Base-by-base conservation (phyloP, 345 rosid species). In the Rhodomyrtus tomentosa region DNA sequence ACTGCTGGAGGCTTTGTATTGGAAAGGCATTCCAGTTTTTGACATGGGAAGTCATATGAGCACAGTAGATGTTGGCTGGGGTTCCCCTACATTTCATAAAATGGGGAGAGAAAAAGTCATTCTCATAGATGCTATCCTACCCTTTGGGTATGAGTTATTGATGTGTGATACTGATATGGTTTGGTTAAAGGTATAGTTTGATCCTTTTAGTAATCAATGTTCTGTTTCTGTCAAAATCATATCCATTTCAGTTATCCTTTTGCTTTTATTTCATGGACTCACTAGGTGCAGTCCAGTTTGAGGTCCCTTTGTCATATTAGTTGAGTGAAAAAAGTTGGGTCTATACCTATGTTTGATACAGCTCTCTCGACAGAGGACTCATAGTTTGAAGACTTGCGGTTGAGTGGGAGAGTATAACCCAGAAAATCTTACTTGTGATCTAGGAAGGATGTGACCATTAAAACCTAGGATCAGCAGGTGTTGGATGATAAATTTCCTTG, bases 111-210 rank as follows among this genome's bases (percentile, higher is more conserved):
- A 97, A 87, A 97, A 97, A 91, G 99, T 95, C 51, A 85, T 96
- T 86, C 92, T 97, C 83, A 95, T 97, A 40, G 95, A 97, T 85
- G 87, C 93, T n/a, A 89, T 97, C 83, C 95, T 97, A 38, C 98
- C 99, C 80, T 95, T 86, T 86, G 99, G 99, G 79, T 91, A 82
- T 84, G 99, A 97, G 89, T 88, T 97, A 82, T 85, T 97, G 87
- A 97, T 96, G 99, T 97, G 99, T 52, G 99, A 97, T 85, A 95
- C 99, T 36, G 99, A 97, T 89, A 95, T 95, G 99, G 99, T 94
- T 84, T 97, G 99, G 99, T 88, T 97, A 85, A 97, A 97, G 99
- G 99, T 97, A 58, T 25, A 40, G 36, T 45, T 29, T 24, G 25
- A 29, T 27, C 45, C 55, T 38, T 81, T 81, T 21, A 29, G 58